Percentiles rank a stretch among this genome's conserved stretches.
Conservation (phyloP, 1,139 yeast genomes). For the Geotrichum histeridarum region DNA sequence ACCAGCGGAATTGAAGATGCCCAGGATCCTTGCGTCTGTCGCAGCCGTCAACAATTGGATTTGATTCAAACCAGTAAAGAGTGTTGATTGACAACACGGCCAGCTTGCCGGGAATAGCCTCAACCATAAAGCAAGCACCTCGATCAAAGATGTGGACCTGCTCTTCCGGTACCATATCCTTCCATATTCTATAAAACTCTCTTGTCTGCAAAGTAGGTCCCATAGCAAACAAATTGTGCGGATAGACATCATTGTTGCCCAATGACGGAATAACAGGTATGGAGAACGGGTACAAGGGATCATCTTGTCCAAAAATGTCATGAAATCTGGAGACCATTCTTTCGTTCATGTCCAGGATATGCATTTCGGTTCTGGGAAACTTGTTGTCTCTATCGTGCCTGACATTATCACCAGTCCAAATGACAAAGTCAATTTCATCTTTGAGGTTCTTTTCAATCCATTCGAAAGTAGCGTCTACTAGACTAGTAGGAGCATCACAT, state of each 20-base stretch:
- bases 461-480: constrained; percentile 58
- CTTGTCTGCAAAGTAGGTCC: constrained; percentile 84
- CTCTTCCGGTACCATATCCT: constrained; percentile 65
- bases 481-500: constrained; percentile 58
- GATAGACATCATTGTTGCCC: constrained; percentile 86
- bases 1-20: constrained; percentile 68
- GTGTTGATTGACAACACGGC: constrained; percentile 79
- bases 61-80: constrained; percentile 64
- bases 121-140: constrained; percentile 70
- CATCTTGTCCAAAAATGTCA: constrained; percentile 48
- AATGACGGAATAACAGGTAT: constrained; percentile 59
- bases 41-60: constrained; percentile 80
- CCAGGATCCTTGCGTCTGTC: constrained; percentile 72
- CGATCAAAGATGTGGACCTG: constrained; percentile 70
- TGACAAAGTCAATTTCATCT: constrained; percentile 75
- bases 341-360: constrained; percentile 66
- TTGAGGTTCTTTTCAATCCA: constrained; percentile 62
- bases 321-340: constrained; percentile 52
- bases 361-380: constrained; percentile 63
- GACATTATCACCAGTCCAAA: constrained; percentile 89
- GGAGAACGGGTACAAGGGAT: constrained; percentile 34
- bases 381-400: constrained; percentile 78
- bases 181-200: constrained; percentile 70
- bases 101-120: constrained; percentile 69
- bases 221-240: constrained; percentile 75